Percentiles rank a stretch among this genome's conserved stretches.
phyloP scores from a whole-genome alignment of 108 stramenopile species.

The Cyclostephanos invisitatus region DNA sequence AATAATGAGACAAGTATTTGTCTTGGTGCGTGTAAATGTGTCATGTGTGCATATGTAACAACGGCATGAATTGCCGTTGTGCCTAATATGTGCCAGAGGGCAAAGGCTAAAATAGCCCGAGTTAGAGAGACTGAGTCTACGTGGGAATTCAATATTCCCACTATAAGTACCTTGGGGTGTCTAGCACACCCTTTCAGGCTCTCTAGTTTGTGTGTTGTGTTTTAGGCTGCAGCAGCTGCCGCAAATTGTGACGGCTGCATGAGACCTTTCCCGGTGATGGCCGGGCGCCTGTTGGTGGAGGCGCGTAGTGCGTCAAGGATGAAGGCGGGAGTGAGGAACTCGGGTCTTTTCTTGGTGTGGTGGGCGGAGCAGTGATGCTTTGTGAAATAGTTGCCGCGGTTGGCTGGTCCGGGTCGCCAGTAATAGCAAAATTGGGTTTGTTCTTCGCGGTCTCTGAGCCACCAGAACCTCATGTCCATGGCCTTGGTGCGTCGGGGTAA shows the following conservation, averaged over 20 bases:
- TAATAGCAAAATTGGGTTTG: neutral
- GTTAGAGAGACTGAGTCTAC: neutral
- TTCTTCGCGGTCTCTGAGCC: neutral
- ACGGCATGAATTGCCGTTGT: too few relatives aligned
- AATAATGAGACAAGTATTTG: too few relatives aligned
- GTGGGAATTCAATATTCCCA: neutral
- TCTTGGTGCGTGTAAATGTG: too few relatives aligned
- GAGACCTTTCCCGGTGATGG: neutral
- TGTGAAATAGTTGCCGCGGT: conserved; percentile 1
- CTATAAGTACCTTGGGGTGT: neutral
- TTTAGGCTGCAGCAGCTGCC: neutral
- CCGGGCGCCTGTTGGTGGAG: neutral
- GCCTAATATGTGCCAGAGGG: too few relatives aligned
- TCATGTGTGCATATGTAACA: too few relatives aligned
- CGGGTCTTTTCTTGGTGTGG: neutral
- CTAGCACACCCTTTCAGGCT: conserved; percentile 3
- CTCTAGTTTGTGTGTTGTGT: neutral
- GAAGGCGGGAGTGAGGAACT: neutral
- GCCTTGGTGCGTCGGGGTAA: neutral
- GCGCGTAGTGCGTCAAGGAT: neutral
- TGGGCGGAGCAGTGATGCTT: conserved; percentile 7
- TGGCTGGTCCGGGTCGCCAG: conserved; percentile 2
- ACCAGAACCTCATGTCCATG: neutral
- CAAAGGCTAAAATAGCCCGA: too few relatives aligned
- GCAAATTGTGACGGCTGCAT: neutral